A percentile compares a stretch with the other conserved stretches of the same genome.
phyloP scores from a whole-genome alignment of 2,329 filamentous ascomycete genomes.

The Ophiostoma himal-ulmi region DNA sequence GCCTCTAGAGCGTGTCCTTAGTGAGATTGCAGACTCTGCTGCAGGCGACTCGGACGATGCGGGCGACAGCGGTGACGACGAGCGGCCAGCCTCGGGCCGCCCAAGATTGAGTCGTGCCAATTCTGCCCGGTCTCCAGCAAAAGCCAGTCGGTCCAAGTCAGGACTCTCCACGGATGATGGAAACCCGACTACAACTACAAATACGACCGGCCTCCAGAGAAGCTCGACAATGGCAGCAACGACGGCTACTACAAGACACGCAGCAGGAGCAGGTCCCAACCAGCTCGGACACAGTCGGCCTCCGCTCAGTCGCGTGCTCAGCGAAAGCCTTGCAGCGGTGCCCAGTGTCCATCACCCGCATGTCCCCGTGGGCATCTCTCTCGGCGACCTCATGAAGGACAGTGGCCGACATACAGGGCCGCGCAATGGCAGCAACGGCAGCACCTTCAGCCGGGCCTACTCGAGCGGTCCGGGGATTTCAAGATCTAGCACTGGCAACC shows the following conservation, averaged over 20 bases:
- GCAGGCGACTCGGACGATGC: slow-evolving; percentile 27
- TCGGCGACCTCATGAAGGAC: slow-evolving; percentile 25
- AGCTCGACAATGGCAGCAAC: slow-evolving; percentile 29
- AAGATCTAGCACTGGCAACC: neutral
- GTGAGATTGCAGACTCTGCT: slow-evolving; percentile 42
- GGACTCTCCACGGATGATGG: neutral
- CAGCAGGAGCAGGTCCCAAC: neutral
- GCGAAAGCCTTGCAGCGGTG: slow-evolving; percentile 26
- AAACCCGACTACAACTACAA: neutral
- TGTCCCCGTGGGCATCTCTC: slow-evolving; percentile 21
- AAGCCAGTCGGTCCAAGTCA: neutral
- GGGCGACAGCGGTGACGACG: slow-evolving; percentile 26
- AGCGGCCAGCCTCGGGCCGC: slow-evolving; percentile 21
- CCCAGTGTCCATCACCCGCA: slow-evolving; percentile 17
- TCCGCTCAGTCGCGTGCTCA: slow-evolving; percentile 20
- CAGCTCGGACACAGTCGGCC: neutral
- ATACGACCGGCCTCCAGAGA: slow-evolving; percentile 24
- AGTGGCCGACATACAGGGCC: slow-evolving; percentile 9
- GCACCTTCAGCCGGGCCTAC: neutral
- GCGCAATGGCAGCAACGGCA: slow-evolving; percentile 19
- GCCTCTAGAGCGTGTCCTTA: slow-evolving; percentile 33
- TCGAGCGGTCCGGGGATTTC: neutral
- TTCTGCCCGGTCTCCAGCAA: neutral
- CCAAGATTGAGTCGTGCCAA: slow-evolving; percentile 18
- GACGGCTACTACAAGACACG: slow-evolving; percentile 20